phyloP scores from a whole-genome alignment of 352 stramenopile species.

The Globisporangium yorkense region DNA sequence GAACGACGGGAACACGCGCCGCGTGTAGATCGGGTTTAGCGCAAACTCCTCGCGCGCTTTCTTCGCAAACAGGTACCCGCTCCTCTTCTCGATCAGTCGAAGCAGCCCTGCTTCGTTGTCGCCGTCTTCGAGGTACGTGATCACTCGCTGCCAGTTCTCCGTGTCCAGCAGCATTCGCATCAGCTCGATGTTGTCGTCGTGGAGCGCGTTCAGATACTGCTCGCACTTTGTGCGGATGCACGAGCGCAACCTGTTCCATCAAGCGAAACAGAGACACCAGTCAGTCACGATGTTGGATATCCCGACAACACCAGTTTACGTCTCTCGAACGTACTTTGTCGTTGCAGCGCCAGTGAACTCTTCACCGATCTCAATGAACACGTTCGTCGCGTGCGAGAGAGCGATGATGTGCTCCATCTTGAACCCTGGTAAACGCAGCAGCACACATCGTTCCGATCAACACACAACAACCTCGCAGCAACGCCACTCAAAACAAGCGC shows the following conservation, averaged over 20 bases:
- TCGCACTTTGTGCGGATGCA: constrained; percentile 74
- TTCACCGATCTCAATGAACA: constrained; percentile 78
- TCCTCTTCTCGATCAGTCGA: constrained; percentile 70
- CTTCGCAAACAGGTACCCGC: constrained; percentile 56
- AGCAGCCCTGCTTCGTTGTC: constrained; percentile 43
- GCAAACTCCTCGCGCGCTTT: constrained; percentile 37
- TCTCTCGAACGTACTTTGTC: constrained; percentile 41
- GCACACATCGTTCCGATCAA: not conserved
- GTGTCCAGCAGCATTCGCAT: constrained; percentile 81
- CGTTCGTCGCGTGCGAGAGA: constrained; percentile 65
- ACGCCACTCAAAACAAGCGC: not conserved
- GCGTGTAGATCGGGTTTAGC: constrained; percentile 57
- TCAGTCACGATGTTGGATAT: not conserved
- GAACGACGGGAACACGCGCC: constrained; percentile 65
- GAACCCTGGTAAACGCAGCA: constrained; percentile 38
- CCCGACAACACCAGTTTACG: not conserved
- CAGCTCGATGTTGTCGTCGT: constrained; percentile 80
- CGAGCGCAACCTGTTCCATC: constrained; percentile 39
- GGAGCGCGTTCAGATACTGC: constrained; percentile 71
- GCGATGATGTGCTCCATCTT: constrained; percentile 87
- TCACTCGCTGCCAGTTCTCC: constrained; percentile 78
- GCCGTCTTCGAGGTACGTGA: constrained; percentile 37
- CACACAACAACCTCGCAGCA: not conserved
- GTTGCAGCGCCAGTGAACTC: constrained; percentile 75
- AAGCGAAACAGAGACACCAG: not conserved